phyloP scores from a whole-genome alignment of 371 early-diverging fungal species.

The Rhizomucor miehei region DNA sequence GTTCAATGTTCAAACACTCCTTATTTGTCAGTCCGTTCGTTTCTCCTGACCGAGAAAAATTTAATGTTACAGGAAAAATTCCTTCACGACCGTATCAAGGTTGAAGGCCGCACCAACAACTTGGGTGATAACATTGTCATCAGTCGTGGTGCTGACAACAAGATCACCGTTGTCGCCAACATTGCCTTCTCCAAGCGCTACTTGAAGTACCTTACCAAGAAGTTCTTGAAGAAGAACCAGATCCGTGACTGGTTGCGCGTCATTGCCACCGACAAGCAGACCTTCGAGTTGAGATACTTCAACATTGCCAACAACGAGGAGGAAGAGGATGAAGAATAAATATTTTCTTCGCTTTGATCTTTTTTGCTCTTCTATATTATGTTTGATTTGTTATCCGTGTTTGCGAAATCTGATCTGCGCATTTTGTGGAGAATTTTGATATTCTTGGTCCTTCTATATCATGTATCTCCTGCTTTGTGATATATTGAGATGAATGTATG shows the following conservation, averaged over 20 bases:
- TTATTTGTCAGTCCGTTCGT: background rate
- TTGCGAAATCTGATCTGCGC: too few species aligned
- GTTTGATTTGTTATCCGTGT: too few species aligned
- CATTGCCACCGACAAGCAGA: conserved; percentile 84
- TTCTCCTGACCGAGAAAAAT: background rate
- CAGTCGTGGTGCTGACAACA: conserved; percentile 71
- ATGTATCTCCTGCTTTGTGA: too few species aligned
- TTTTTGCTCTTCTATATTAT: too few species aligned
- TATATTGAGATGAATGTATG: too few species aligned
- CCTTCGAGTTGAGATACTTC: conserved; percentile 97
- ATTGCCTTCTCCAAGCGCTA: conserved; percentile 95
- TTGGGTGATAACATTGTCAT: conserved; percentile 87
- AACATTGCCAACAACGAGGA: conserved; percentile 87
- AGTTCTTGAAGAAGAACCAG: conserved; percentile 99
- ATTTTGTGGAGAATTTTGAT: too few species aligned
- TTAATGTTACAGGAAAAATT: conserved; percentile 70
- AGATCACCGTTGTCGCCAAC: conserved; percentile 78
- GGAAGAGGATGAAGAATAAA: conserved; percentile 71
- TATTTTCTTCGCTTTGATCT: too few species aligned
- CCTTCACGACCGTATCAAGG: conserved; percentile 98
- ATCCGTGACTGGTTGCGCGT: conserved; percentile 99
- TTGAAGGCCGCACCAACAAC: conserved; percentile 95
- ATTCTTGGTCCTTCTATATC: too few species aligned
- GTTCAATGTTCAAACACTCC: conserved; percentile 15
- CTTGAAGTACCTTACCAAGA: conserved; percentile 99